Conservation (phyloP, 2,329 filamentous ascomycete species). For the Clonostachys chloroleuca region DNA sequence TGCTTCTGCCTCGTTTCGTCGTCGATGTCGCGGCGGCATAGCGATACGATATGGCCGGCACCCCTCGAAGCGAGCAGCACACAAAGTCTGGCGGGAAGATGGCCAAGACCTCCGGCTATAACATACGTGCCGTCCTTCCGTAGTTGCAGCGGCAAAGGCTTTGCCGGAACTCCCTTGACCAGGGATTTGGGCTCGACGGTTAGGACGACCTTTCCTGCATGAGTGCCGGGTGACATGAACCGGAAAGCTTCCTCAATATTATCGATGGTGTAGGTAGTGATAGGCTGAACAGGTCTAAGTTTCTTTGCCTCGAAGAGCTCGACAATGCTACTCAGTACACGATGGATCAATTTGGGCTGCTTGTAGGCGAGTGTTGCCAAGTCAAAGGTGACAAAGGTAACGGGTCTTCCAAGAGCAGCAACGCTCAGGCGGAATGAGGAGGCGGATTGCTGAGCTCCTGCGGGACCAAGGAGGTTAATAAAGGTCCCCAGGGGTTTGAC, state of each 20-base stretch:
- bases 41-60: conserved; percentile 6
- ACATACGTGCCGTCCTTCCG: conserved; percentile 5
- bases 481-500: conserved; percentile 38
- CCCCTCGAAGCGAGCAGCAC: conserved; percentile 4
- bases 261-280: conserved; percentile 2
- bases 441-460: too few relatives aligned
- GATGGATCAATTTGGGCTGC: conserved; percentile 24
- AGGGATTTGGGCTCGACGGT: background rate
- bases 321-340: background rate
- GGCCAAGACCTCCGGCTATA: conserved; percentile 7
- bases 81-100: conserved; percentile 4
- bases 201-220: conserved; percentile 4
- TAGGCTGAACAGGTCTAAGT: background rate
- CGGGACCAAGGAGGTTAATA: conserved; percentile 26
- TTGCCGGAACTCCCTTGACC: background rate
- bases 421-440: conserved; percentile 29
- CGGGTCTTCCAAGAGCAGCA: conserved; percentile 39
- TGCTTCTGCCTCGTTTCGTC: background rate
- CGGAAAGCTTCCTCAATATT: conserved; percentile 6
- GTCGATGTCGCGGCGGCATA: background rate
- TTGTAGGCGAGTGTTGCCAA: conserved; percentile 35
- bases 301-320: background rate
- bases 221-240: background rate
- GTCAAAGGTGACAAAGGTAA: conserved; percentile 39
- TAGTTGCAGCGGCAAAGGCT: background rate